Evolutionary conservation across 148 eudicot species (phyloP).

Genomic region (Rhododendron simsii): DNA sequence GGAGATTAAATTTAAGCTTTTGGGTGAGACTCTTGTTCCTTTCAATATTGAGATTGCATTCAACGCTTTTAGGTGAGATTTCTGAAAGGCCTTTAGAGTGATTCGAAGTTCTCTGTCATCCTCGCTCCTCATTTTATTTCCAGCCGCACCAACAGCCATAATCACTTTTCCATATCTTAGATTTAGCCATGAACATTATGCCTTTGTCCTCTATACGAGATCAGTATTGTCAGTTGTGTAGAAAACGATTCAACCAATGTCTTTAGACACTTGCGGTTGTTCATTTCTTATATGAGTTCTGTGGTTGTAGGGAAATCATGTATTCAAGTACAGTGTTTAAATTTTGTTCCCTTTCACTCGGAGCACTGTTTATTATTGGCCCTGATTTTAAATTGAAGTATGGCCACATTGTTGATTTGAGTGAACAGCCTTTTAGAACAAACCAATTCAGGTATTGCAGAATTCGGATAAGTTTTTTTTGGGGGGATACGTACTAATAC

Average conservation of each 20-base stretch:
- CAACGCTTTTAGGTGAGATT: not conserved
- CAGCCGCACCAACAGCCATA: not conserved
- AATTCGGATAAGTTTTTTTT: not conserved
- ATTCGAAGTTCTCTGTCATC: not conserved
- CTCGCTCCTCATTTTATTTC: not conserved
- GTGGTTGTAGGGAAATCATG: not conserved
- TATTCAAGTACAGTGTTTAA: not conserved
- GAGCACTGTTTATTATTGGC: not conserved
- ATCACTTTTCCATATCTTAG: not conserved
- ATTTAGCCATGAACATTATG: not conserved
- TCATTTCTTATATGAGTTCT: not conserved
- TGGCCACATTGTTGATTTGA: not conserved
- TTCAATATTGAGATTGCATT: not conserved
- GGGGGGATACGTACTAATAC: not conserved
- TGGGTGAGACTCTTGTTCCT: not conserved
- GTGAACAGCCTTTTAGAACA: not conserved
- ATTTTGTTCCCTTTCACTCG: not conserved
- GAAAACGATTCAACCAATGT: not conserved
- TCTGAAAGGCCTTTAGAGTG: not conserved
- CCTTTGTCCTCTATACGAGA: not conserved
- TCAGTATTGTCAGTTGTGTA: not conserved
- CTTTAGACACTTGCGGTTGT: not conserved
- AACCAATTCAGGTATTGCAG: not conserved
- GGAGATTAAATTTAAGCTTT: not conserved
- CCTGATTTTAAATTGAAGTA: not conserved